Percentiles rank a stretch among this genome's conserved stretches.
These are phyloP conservation scores for Cocos nucifera DNA, from an alignment of 176 grass and related monocot genomes.

Conservation along the genomic window DNA sequence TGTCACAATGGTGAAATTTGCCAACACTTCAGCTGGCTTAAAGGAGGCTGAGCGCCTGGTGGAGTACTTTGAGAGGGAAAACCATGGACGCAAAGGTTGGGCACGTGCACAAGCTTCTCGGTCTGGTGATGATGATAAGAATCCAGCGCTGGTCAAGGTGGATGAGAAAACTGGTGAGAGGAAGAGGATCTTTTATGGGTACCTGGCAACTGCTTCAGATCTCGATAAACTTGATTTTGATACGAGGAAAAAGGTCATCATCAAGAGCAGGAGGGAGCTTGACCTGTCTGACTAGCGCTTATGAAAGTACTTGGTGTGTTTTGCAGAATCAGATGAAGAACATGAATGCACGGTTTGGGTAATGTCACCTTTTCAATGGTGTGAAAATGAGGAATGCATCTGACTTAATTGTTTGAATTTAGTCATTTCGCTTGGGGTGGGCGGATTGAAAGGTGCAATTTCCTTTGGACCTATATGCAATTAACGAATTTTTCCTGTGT, in stretches of 20 bases:
- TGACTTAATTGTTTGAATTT: no score
- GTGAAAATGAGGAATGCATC: no score
- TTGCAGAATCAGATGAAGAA: no score
- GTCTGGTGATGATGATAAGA: constrained; percentile 53
- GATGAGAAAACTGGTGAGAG: constrained; percentile 67
- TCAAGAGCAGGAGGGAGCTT: constrained; percentile 85
- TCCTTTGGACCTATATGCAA: no score
- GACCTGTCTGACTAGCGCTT: constrained; percentile 57
- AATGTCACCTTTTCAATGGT: no score
- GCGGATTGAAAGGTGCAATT: no score
- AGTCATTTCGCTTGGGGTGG: no score
- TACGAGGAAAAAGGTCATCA: constrained; percentile 58
- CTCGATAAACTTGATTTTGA: constrained; percentile 72
- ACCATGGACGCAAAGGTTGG: constrained; percentile 74
- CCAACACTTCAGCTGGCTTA: constrained; percentile 53
- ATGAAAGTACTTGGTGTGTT: no score
- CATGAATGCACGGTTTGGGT: no score
- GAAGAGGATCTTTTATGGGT: constrained; percentile 84
- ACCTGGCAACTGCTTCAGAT: constrained; percentile 64
- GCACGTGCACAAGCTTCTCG: constrained; percentile 28
- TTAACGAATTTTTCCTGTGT: no score
- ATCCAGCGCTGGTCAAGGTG: constrained; percentile 57
- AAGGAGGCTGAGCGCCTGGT: constrained; percentile 78
- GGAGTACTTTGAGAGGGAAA: constrained; percentile 60
- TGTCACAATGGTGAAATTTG: constrained; percentile 71